Conservation (phyloP, 2,329 filamentous ascomycete species). For the Penicillium brevicompactum region DNA sequence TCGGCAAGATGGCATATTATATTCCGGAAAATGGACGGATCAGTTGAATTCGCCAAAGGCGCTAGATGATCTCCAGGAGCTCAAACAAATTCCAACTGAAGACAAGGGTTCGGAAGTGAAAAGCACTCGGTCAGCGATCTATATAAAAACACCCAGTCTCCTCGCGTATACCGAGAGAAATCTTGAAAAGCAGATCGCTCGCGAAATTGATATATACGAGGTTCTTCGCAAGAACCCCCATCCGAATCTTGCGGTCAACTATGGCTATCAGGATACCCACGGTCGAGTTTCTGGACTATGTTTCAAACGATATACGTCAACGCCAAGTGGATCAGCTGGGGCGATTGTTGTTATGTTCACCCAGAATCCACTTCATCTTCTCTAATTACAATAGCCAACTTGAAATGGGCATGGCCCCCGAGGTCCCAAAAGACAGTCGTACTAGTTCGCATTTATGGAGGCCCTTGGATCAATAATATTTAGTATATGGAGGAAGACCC, state of each 20-base stretch:
- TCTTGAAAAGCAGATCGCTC: conserved; percentile 21
- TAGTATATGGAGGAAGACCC: conserved; percentile 23
- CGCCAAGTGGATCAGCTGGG: conserved; percentile 19
- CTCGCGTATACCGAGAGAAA: conserved; percentile 18
- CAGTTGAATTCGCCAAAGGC: conserved; percentile 15
- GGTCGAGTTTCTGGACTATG: conserved; percentile 28
- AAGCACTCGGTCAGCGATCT: conserved; percentile 20
- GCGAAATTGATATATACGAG: conserved; percentile 27
- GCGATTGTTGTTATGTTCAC: too few species aligned
- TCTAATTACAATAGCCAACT: too few species aligned
- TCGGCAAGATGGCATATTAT: conserved; percentile 18
- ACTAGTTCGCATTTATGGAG: too few species aligned
- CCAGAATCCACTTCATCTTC: too few species aligned
- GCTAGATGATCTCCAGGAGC: conserved; percentile 18
- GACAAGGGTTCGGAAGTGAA: conserved; percentile 18
- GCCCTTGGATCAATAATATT: conserved; percentile 13
- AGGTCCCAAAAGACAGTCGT: too few species aligned
- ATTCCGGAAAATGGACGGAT: conserved; percentile 25
- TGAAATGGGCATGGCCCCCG: too few species aligned
- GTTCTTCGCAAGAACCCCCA: conserved; percentile 27
- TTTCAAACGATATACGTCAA: conserved; percentile 27
- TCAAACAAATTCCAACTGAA: conserved; percentile 17
- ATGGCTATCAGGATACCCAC: conserved; percentile 16
- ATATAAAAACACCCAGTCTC: conserved; percentile 24
- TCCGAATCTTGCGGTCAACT: conserved; percentile 31